Evolutionary conservation across 306 rosid genomes (phyloP).

Genomic region (Trichosanthes cucumerina): DNA sequence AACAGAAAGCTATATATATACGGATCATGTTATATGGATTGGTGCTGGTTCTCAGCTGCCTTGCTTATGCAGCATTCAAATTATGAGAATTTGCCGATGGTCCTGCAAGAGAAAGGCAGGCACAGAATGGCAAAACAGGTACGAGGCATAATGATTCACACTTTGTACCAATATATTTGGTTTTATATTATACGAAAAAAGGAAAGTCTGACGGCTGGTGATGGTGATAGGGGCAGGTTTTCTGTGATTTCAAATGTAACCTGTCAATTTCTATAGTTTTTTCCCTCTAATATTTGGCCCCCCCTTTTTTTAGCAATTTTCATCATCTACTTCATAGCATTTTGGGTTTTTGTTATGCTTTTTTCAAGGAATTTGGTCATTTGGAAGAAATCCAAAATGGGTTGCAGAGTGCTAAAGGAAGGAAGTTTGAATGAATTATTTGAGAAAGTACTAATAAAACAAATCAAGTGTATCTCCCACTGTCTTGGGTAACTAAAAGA

Average conservation of each 20-base stretch:
- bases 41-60: slow-evolving; percentile 32
- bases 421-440: neutral
- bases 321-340: neutral
- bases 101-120: slow-evolving; percentile 20
- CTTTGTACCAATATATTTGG: slow-evolving; percentile 53
- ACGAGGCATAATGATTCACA: slow-evolving; percentile 46
- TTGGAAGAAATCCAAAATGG: neutral
- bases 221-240: slow-evolving; percentile 14
- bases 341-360: neutral
- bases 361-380: neutral
- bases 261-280: slow-evolving; percentile 20
- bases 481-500: too few species aligned
- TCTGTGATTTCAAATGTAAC: slow-evolving; percentile 39
- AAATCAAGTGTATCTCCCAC: neutral
- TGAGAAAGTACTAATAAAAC: neutral
- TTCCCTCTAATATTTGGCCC: neutral
- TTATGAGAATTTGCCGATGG: slow-evolving; percentile 34
- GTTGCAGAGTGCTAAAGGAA: neutral
- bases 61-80: slow-evolving; percentile 45
- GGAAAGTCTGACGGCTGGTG: slow-evolving; percentile 62
- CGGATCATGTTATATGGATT: neutral
- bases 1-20: neutral
- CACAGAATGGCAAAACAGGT: slow-evolving; percentile 18
- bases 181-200: slow-evolving; percentile 40
- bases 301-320: neutral